Percentiles rank a stretch among this genome's conserved stretches.
phyloP scores from a whole-genome alignment of 1,139 yeast genomes.

The Ogataea hybrid region DNA sequence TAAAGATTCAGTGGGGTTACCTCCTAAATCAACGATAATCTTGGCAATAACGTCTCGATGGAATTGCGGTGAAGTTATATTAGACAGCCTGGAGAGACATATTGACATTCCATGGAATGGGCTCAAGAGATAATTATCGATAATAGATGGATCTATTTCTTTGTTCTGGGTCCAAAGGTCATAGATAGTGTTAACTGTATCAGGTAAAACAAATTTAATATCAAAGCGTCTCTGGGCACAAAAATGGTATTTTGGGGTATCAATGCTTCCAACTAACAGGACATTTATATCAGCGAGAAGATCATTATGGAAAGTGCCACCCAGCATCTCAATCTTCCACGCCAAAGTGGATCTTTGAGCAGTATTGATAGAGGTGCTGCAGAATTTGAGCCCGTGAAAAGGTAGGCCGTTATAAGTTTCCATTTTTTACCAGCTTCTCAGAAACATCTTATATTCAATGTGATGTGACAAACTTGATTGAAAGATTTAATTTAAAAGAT shows the following conservation, averaged over 20 bases:
- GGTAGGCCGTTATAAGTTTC: slow-evolving; percentile 3
- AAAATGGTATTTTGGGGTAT: slow-evolving; percentile 67
- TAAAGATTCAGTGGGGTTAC: slow-evolving; percentile 55
- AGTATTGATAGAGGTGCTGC: slow-evolving; percentile 35
- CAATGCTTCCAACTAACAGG: slow-evolving; percentile 63
- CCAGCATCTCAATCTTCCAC: slow-evolving; percentile 50
- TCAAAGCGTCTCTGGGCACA: slow-evolving; percentile 61
- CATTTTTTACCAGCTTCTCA: too few relatives aligned
- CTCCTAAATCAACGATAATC: slow-evolving; percentile 53
- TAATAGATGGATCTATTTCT: slow-evolving; percentile 29
- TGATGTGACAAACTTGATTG: too few relatives aligned
- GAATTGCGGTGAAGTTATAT: slow-evolving; percentile 13
- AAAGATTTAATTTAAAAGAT: too few relatives aligned
- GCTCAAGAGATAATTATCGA: slow-evolving; percentile 23
- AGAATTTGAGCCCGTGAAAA: slow-evolving; percentile 29
- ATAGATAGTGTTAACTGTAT: slow-evolving; percentile 45
- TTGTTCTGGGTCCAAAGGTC: slow-evolving; percentile 55
- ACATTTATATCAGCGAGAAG: slow-evolving; percentile 67
- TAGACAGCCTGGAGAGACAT: slow-evolving; percentile 30
- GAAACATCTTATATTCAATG: too few relatives aligned
- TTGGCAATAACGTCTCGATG: slow-evolving; percentile 37
- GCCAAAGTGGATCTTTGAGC: slow-evolving; percentile 31
- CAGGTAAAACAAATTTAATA: slow-evolving; percentile 51
- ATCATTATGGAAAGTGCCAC: slow-evolving; percentile 60
- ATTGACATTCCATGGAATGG: slow-evolving; percentile 28